Conservation (phyloP, 2,329 filamentous ascomycete species). For the Chaetothyriales sp. region DNA sequence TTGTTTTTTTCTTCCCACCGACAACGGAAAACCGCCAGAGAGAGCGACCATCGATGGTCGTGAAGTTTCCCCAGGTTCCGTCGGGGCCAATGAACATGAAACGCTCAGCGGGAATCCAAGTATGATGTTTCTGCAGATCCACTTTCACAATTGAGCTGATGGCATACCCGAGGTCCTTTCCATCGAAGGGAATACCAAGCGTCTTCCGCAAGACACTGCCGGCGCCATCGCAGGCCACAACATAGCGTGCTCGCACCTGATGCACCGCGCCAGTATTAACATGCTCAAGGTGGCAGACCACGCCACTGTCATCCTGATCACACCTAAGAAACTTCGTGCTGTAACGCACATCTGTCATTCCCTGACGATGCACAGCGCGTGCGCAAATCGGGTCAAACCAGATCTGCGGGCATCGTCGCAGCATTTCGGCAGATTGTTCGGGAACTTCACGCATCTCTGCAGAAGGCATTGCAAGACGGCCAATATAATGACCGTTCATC, state of each 20-base stretch:
- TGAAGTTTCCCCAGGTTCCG: no score
- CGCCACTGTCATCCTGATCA: no score
- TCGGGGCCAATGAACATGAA: no score
- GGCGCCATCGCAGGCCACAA: conserved; percentile 22
- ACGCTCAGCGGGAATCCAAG: no score
- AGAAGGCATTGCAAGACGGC: neutral
- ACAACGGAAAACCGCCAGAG: no score
- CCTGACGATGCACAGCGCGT: conserved; percentile 7
- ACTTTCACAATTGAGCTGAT: no score
- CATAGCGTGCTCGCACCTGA: conserved; percentile 13
- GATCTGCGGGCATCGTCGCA: neutral
- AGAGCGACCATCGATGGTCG: no score
- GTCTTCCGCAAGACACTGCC: conserved; percentile 16
- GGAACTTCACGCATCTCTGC: neutral
- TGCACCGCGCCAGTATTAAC: no score
- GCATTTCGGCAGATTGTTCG: neutral
- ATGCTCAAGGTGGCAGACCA: conserved; percentile 9
- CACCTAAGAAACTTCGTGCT: conserved; percentile 18
- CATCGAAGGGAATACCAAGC: conserved; percentile 17
- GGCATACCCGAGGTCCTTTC: conserved; percentile 1
- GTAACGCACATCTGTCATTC: conserved; percentile 19
- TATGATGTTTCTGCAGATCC: no score
- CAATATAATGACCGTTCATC: neutral
- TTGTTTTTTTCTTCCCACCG: no score
- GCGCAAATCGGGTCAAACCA: neutral